Base-by-base conservation (phyloP, 1,284 basidiomycete species). In the Ceratobasidium sp. region DNA sequence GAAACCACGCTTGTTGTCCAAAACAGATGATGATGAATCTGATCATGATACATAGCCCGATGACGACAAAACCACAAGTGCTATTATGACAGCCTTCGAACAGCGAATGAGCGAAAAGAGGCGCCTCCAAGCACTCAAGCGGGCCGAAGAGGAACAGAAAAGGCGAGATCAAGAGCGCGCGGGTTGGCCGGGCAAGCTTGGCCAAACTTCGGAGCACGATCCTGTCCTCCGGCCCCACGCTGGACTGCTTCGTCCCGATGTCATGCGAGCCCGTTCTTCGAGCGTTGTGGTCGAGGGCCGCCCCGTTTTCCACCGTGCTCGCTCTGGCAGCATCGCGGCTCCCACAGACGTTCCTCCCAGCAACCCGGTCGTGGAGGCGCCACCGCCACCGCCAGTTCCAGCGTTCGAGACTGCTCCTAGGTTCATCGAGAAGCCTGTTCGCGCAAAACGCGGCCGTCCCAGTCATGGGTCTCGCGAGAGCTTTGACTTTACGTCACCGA, bases 61-160 rank as follows among this genome's bases (percentile, higher is more conserved):
- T 74, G 69, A 74, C 69, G 69, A 74, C 60, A 74, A 74, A 23
- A 31, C 58, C 11, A 74, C 53, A 58, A 74, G 31, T 23, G 17
- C 69, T 11, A 61, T 61, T 10, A 33, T 74, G 37, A 13, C 69
- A 10, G 31, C 31, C 20, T 64, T 74, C 17, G 71, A 74, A 17
- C 58, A 63, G 42, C 56, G 45, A 20, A 74, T 74, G 69, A 51
- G 26, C 47, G 69, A 74, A n/a, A 63, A 74, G 58, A 39, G 60
- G 26, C 45, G 47, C 31, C 47, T 47, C 26, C 26, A 63, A 42
- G 60, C 60, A 17, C 31, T 60, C 42, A 23, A 47, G 47, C 28
- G 60, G 20, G 45, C 42, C 23, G 58, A 45, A 49, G 47, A 33
- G 58, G 60, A 74, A 33, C 69, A 56, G 20, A 54, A 74, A 39